A percentile compares a stretch with the other conserved stretches of the same genome.
These are phyloP conservation scores for Fusarium mexicanum DNA, from an alignment of 2,329 filamentous ascomycete species.

Conservation along the genomic window DNA sequence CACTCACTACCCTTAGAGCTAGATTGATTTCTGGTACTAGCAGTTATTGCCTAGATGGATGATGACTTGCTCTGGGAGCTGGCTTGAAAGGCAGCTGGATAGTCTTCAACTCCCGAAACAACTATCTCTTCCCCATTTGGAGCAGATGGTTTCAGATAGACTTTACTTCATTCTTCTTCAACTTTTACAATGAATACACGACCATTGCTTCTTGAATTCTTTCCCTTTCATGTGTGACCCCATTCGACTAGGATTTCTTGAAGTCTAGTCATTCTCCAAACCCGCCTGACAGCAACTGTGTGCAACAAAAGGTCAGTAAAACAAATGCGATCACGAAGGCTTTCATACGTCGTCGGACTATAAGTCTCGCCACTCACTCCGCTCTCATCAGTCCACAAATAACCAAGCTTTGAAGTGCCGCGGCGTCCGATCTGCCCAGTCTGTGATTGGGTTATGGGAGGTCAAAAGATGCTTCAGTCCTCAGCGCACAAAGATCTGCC, in stretches of 20 bases:
- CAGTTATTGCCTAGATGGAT: neutral
- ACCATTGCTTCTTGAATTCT: too few relatives aligned
- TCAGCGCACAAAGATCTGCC: too few relatives aligned
- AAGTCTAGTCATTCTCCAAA: neutral
- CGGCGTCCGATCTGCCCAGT: too few relatives aligned
- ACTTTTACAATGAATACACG: neutral
- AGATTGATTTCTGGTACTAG: too few relatives aligned
- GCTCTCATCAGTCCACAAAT: neutral
- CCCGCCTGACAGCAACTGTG: rapidly evolving
- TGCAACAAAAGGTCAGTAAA: neutral
- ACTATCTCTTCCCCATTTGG: neutral
- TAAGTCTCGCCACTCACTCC: neutral
- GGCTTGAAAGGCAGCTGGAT: neutral
- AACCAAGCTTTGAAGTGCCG: rapidly evolving
- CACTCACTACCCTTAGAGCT: neutral
- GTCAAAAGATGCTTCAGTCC: too few relatives aligned
- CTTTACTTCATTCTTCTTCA: constrained; percentile 1
- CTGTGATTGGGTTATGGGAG: too few relatives aligned
- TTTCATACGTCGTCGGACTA: rapidly evolving
- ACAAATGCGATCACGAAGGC: rapidly evolving
- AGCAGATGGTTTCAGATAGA: neutral
- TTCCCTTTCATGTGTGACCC: rapidly evolving
- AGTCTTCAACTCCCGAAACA: neutral
- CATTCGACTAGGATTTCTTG: rapidly evolving
- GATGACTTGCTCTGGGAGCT: neutral